Evolutionary conservation across 2,329 filamentous ascomycete genomes (phyloP), one percentile per base, ranked within the genome.

Genomic region (Salinomyces thailandicus): DNA sequence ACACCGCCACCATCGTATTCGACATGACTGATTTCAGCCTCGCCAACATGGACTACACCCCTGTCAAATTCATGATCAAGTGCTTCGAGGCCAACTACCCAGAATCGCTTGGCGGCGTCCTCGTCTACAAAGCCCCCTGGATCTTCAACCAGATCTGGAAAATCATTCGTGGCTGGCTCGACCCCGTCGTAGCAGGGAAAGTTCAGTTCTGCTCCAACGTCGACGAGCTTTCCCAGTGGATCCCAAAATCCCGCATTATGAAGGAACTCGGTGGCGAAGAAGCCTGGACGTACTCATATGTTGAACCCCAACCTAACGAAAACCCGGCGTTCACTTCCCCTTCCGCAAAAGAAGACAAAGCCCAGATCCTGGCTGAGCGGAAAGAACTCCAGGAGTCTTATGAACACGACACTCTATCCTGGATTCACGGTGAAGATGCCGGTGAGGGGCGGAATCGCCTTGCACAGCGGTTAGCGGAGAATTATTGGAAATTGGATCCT

Each of bases 81-180:
- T 94, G 87, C 61, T 98, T 98, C 56, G 91, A 98, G 65, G 91
- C 91, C 42, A 96, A 98, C 59, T 98, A 96, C 52, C 91, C 91
- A 1, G 91, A 98, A 61, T 89, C 78, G 32, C 71, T 98, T 1
- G 91, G 89, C 18, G 73, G 81, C 2, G 85, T 96, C 2, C 73
- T 96, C 31, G 85, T 98, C 24, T 91, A 98, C 68, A 94, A 94
- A 60, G 79, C 91, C 0, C 91, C 91, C 3, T 98, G 91, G 91
- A 68, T 98, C 31, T 98, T 98, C 66, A 87, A 93, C 68, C 81
- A 84, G n/a, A 84, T 96, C 46, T 96, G 89, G 91, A 86, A 77
- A 58, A 84, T 98, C 46, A 93, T 98, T 57, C 79, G 77, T 46
- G 86, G 87, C 49, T 98, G 91, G 91, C 75, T 98, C 24, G 91